Percentiles rank a stretch among this genome's conserved stretches.
Evolutionary conservation across 345 rosid genomes (phyloP).

Genomic region (Citrus hindsii): DNA sequence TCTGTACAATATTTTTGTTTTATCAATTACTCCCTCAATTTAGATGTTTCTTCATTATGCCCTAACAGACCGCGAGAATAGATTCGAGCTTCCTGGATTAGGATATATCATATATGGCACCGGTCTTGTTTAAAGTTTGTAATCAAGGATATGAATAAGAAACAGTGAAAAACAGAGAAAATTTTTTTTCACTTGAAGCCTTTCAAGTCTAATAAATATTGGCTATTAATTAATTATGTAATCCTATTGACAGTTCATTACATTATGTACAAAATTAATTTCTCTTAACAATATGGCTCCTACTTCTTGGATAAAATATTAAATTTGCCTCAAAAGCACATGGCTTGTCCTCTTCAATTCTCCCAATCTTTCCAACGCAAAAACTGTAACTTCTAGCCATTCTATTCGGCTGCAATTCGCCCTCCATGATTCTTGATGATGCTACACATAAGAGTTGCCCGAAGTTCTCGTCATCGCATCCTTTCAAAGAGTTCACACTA

Average conservation of each 20-base stretch:
- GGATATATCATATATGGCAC: no score
- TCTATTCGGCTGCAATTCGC: neutral
- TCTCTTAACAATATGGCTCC: constrained; percentile 6
- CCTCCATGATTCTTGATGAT: neutral
- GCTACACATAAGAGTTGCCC: neutral
- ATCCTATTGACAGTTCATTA: neutral
- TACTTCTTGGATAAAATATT: constrained; percentile 8
- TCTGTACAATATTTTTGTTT: no score
- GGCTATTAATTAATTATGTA: no score
- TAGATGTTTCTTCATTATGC: no score
- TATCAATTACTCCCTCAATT: no score
- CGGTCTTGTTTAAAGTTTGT: no score
- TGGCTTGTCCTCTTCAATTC: constrained; percentile 43
- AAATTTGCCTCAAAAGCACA: constrained; percentile 25
- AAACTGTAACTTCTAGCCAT: constrained; percentile 40
- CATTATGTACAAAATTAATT: neutral
- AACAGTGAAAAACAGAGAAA: neutral
- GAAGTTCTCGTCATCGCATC: neutral
- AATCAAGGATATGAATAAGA: neutral
- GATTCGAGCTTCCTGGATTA: no score
- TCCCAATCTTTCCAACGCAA: constrained; percentile 46
- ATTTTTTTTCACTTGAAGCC: no score
- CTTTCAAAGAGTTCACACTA: neutral
- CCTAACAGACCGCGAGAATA: no score
- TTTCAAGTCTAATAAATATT: no score